These are phyloP conservation scores for Boletus eberwhitei DNA, from an alignment of 768 basidiomycete genomes.

Conservation along the genomic window DNA sequence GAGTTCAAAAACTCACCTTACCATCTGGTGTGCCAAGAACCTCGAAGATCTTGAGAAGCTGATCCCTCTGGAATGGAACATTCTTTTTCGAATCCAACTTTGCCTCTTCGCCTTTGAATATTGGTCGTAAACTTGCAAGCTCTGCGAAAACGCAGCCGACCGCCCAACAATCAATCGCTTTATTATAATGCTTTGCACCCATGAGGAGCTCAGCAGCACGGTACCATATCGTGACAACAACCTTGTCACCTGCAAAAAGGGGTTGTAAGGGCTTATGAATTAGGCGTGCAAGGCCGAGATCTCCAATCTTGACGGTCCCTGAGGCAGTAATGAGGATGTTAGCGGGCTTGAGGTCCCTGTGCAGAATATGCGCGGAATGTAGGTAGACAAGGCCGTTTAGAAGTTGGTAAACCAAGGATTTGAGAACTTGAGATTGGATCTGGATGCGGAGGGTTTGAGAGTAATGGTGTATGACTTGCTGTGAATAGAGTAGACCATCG, in stretches of 20 bases:
- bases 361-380: conserved; percentile 91
- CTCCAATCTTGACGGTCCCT: conserved; percentile 97
- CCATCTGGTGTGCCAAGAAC: conserved; percentile 87
- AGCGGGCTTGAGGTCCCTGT: conserved; percentile 97
- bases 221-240: conserved; percentile 99
- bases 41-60: conserved; percentile 94
- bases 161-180: conserved; percentile 96
- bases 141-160: conserved; percentile 98
- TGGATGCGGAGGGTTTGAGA: conserved; percentile 81
- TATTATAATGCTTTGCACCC: conserved; percentile 97
- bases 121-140: conserved; percentile 86
- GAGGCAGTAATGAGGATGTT: conserved; percentile 92
- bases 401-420: conserved; percentile 91
- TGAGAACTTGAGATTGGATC: conserved; percentile 77
- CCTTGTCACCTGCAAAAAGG: conserved; percentile 92
- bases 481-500: background rate
- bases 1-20: conserved; percentile 24
- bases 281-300: conserved; percentile 90
- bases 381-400: conserved; percentile 93
- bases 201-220: conserved; percentile 94
- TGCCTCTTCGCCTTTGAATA: conserved; percentile 99
- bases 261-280: conserved; percentile 90
- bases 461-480: conserved; percentile 99
- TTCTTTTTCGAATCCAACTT: conserved; percentile 97
- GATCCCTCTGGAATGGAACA: conserved; percentile 95